A percentile compares a stretch with the other conserved stretches of the same genome.
These are phyloP conservation scores for Cladosporium austrohemisphaericum DNA, from an alignment of 2,329 filamentous ascomycete genomes.

Conservation along the genomic window DNA sequence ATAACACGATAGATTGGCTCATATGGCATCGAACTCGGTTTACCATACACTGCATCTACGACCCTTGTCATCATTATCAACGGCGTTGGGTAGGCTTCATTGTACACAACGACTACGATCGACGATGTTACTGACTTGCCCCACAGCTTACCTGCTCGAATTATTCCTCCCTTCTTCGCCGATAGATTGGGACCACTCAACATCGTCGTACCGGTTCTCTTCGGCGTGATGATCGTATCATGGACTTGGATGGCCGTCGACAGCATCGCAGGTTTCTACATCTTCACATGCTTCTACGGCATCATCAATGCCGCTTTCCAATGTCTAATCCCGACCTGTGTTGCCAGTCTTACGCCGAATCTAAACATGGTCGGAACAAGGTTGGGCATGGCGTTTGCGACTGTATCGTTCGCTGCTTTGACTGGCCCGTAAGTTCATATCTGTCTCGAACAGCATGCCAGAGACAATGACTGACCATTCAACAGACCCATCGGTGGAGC, in stretches of 20 bases:
- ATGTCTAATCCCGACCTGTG: conserved; percentile 42
- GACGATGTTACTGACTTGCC: neutral
- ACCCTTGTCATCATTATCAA: conserved; percentile 57
- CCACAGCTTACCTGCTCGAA: conserved; percentile 44
- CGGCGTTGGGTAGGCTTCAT: conserved; percentile 48
- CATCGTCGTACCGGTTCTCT: conserved; percentile 48
- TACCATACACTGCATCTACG: conserved; percentile 50
- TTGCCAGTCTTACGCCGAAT: conserved; percentile 44
- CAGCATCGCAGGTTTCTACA: conserved; percentile 37
- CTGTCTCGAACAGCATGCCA: no score
- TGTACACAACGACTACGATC: no score
- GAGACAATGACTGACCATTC: neutral
- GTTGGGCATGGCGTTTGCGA: conserved; percentile 47
- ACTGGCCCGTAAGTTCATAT: conserved; percentile 38
- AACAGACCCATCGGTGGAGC: conserved; percentile 43
- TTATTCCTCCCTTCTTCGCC: conserved; percentile 51
- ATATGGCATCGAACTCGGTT: conserved; percentile 35
- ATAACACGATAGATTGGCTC: conserved; percentile 25
- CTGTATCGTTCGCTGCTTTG: conserved; percentile 43
- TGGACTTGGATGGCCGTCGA: conserved; percentile 57
- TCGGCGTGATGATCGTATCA: conserved; percentile 46
- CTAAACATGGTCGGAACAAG: conserved; percentile 45
- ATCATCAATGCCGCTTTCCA: conserved; percentile 44
- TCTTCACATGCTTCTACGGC: conserved; percentile 44
- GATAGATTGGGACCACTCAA: conserved; percentile 57